Percentiles rank a stretch among this genome's conserved stretches.
These are phyloP conservation scores for Dunaliella primolecta DNA, from an alignment of 139 green algal species.

Conservation along the genomic window DNA sequence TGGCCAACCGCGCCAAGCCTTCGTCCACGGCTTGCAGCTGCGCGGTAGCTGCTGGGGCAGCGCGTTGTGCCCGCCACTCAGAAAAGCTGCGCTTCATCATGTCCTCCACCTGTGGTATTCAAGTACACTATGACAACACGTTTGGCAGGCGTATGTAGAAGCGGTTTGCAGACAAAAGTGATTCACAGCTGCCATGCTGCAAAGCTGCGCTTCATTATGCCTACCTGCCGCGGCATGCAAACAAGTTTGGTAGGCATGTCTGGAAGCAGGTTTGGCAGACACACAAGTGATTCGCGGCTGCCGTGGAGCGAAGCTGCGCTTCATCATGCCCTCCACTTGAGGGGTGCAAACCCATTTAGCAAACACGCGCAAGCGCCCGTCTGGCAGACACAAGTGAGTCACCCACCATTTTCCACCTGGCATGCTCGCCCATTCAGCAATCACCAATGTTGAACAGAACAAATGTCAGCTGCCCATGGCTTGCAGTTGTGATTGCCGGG, in stretches of 20 bases:
- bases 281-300: conserved; percentile 66
- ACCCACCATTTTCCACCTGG: too few species aligned
- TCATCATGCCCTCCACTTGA: conserved; percentile 92
- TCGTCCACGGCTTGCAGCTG: conserved; percentile 16
- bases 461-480: too few species aligned
- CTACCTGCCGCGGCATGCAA: too few species aligned
- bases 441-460: too few species aligned
- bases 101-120: conserved; percentile 72
- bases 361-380: not conserved
- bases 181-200: conserved; percentile 81
- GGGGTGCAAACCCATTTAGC: not conserved
- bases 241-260: too few species aligned
- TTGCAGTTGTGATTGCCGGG: too few species aligned
- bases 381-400: conserved; percentile 24
- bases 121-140: not conserved
- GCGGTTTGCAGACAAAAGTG: not conserved
- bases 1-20: conserved; percentile 50
- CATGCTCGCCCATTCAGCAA: too few species aligned
- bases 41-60: conserved; percentile 53
- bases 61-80: conserved; percentile 86
- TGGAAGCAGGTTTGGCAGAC: conserved; percentile 58
- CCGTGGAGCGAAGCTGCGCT: conserved; percentile 91
- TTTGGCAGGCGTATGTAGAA: not conserved
- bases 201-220: conserved; percentile 83
- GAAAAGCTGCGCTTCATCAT: conserved; percentile 93